Evolutionary conservation across 2,329 filamentous ascomycete species (phyloP), one percentile per base, ranked within the genome.

Genomic region (Epicoccum sorghinum): DNA sequence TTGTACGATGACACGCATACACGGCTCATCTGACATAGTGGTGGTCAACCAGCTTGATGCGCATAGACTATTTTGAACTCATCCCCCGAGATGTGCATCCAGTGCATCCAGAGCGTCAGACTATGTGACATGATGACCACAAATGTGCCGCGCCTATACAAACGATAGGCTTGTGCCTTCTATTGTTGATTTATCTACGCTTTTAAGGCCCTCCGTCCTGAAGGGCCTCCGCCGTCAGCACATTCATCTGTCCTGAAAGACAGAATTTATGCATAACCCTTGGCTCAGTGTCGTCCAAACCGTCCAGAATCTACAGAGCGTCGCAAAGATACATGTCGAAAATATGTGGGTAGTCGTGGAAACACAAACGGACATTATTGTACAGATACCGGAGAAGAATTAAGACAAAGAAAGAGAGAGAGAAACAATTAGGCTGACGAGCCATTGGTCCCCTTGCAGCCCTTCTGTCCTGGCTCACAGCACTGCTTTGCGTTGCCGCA

Each of bases 401-500:
- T 13, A 39, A 47, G 7, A 10, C 18, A 24, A 24, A 13, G 10
- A 33, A 32, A 32, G 22, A 29, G 23, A n/a, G 29, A 25, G 39
- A 35, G 46, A 47, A 49, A 30, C 14, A 9, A 25, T 35, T 39
- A 60, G 14, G 55, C 65, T 30, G 57, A 62, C 7, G 58, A 61
- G 27, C 57, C 47, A 3, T 58, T 68, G 32, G 22, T 59, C 40
- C 54, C 57, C 36, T 55, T 58, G 37, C 67, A 66, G 6, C 64
- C 66, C 44, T 70, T 66, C 25, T 56, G 61, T 9, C 61, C 64
- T 6, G 75, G 75, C 6, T 72, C 70, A 50, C 76, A 79, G 59
- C 77, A 79, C 58, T 78, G 76, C 47, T 71, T 75, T 41, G 71
- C 70, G 30, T 70, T 72, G 18, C 69, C 75, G 51, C 77, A 79